A percentile compares a stretch with the other conserved stretches of the same genome.
These are phyloP conservation scores for Pulchroboletus neoregius DNA, from an alignment of 1,284 basidiomycete genomes.

Conservation along the genomic window DNA sequence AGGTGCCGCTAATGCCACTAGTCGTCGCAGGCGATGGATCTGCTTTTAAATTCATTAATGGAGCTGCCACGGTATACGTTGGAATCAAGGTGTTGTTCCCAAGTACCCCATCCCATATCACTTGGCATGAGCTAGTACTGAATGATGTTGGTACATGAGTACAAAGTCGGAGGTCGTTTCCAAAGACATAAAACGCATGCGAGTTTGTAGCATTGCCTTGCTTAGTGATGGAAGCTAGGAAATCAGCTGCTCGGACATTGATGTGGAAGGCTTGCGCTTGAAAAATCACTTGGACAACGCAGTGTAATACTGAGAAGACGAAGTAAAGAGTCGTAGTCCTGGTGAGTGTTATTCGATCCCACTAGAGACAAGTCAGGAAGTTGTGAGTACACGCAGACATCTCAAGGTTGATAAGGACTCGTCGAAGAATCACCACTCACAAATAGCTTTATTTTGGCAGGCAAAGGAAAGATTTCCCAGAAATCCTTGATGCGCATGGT, in stretches of 20 bases:
- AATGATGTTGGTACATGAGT: slow-evolving; percentile 49
- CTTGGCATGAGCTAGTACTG: slow-evolving; percentile 45
- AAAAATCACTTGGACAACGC: slow-evolving; percentile 61
- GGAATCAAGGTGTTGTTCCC: slow-evolving; percentile 12
- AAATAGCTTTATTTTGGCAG: slow-evolving; percentile 47
- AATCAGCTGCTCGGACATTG: slow-evolving; percentile 54
- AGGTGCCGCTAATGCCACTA: neutral
- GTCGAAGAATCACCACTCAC: slow-evolving; percentile 37
- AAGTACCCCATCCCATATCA: slow-evolving; percentile 48
- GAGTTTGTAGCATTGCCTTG: slow-evolving; percentile 46
- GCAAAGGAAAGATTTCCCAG: slow-evolving; percentile 39
- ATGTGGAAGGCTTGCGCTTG: slow-evolving; percentile 64
- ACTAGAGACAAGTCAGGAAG: slow-evolving; percentile 39
- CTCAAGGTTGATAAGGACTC: neutral
- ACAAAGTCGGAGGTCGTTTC: slow-evolving; percentile 53
- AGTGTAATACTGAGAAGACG: slow-evolving; percentile 62
- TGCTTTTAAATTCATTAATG: neutral
- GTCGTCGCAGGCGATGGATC: neutral
- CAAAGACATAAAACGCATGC: slow-evolving; percentile 51
- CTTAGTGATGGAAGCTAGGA: slow-evolving; percentile 49
- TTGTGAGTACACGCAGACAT: neutral
- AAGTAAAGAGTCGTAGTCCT: slow-evolving; percentile 63
- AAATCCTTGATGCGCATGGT: slow-evolving; percentile 47
- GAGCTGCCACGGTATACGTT: neutral
- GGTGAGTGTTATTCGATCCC: slow-evolving; percentile 67